phyloP scores from a whole-genome alignment of 352 stramenopile species.

The Phytophthora constricta region DNA sequence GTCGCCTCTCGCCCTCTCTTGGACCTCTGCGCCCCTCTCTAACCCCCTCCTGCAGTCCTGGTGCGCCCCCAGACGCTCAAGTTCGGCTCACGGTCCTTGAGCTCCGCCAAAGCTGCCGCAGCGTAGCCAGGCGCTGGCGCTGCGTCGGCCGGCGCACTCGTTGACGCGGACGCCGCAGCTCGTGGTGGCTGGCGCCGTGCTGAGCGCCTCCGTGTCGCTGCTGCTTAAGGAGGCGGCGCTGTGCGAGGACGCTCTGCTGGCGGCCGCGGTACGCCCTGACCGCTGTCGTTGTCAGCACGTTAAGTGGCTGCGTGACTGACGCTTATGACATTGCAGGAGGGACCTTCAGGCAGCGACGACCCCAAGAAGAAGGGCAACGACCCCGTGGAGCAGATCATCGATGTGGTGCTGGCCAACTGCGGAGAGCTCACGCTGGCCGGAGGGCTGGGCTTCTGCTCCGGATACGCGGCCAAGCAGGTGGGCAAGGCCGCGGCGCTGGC shows the following conservation, averaged over 20 bases:
- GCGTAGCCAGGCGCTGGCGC: conserved; percentile 36
- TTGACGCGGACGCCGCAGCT: conserved; percentile 30
- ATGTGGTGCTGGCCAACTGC: conserved; percentile 62
- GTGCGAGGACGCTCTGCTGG: conserved; percentile 56
- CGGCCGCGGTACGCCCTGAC: conserved; percentile 31
- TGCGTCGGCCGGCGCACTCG: conserved; percentile 33
- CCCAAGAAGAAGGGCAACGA: conserved; percentile 49
- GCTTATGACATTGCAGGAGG: conserved; percentile 31
- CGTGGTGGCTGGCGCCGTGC: conserved; percentile 50
- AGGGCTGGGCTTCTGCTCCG: conserved; percentile 82
- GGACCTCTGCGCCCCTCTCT: background rate
- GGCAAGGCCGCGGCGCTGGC: conserved; percentile 80
- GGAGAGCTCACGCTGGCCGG: conserved; percentile 78
- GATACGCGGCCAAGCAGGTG: conserved; percentile 85
- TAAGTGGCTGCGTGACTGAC: background rate
- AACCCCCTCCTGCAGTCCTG: conserved; percentile 33
- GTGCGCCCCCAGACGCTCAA: conserved; percentile 51
- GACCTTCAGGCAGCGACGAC: conserved; percentile 34
- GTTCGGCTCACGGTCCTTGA: conserved; percentile 37
- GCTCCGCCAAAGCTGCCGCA: conserved; percentile 37
- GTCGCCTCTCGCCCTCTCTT: conserved; percentile 4
- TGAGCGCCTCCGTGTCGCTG: conserved; percentile 53
- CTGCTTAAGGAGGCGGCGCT: conserved; percentile 52
- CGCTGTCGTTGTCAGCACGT: background rate
- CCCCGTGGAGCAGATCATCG: conserved; percentile 67